A percentile compares a stretch with the other conserved stretches of the same genome.
phyloP scores from a whole-genome alignment of 1,284 basidiomycete species.

The Moesziomyces sp. region DNA sequence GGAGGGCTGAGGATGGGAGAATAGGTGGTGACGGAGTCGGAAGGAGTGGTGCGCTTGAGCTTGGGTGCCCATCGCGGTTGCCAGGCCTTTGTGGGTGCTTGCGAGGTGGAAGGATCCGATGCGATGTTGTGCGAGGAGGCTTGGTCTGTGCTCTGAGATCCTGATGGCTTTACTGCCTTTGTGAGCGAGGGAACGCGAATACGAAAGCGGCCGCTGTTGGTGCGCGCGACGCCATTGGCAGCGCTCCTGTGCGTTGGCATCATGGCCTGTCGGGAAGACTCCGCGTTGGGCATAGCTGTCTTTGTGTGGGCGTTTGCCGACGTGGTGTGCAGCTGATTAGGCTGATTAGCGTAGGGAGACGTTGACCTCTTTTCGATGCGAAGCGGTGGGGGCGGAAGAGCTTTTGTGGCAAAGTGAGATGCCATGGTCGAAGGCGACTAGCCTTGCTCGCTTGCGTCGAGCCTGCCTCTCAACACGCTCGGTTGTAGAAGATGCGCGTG shows the following conservation, averaged over 20 bases:
- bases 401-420: slow-evolving; percentile 14
- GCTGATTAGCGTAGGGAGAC: neutral
- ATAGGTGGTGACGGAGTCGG: slow-evolving; percentile 28
- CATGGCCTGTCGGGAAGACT: slow-evolving; percentile 1
- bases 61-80: slow-evolving; percentile 45
- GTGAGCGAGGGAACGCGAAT: slow-evolving; percentile 22
- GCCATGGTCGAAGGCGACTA: slow-evolving; percentile 8
- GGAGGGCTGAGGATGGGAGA: slow-evolving; percentile 16
- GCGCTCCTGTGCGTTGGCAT: neutral
- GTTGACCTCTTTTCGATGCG: slow-evolving; percentile 18
- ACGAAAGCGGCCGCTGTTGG: slow-evolving; percentile 32
- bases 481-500: neutral
- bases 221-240: slow-evolving; percentile 3
- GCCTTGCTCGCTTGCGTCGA: neutral
- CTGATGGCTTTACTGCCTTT: slow-evolving; percentile 6
- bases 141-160: neutral
- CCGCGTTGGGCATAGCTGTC: neutral
- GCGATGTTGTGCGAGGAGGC: neutral
- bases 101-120: neutral
- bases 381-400: slow-evolving; percentile 31
- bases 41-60: slow-evolving; percentile 20
- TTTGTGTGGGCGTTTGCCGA: neutral
- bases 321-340: neutral
- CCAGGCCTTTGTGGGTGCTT: slow-evolving; percentile 16
- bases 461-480: neutral